Evolutionary conservation across 352 stramenopile genomes (phyloP).

Genomic region (Phytophthora boehmeriae): DNA sequence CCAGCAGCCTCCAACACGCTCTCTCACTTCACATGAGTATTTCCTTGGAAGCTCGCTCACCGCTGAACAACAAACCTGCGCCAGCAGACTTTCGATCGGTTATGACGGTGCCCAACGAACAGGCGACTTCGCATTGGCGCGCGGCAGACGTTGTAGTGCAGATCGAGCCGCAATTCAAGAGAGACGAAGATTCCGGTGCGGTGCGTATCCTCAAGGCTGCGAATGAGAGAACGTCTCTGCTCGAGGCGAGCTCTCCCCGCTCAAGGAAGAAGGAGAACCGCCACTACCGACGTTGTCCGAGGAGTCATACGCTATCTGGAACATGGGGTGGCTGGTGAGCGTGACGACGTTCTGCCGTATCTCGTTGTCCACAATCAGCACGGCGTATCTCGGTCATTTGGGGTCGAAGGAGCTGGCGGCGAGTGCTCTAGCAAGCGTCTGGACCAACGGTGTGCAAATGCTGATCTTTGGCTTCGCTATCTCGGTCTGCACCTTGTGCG

Average conservation of each 20-base stretch:
- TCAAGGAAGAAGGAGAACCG: constrained; percentile 27
- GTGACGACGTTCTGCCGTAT: constrained; percentile 82
- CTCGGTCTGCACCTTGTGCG: constrained; percentile 80
- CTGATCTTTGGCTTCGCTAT: constrained; percentile 82
- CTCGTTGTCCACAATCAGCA: constrained; percentile 78
- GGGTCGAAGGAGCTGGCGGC: constrained; percentile 78
- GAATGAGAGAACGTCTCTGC: constrained; percentile 24
- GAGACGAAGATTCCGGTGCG: neutral
- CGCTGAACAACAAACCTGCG: constrained; percentile 9
- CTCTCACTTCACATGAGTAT: constrained; percentile 18
- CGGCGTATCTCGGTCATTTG: constrained; percentile 78
- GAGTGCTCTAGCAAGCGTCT: constrained; percentile 75
- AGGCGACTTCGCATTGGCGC: constrained; percentile 17
- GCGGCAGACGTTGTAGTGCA: constrained; percentile 16
- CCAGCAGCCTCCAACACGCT: too few species aligned
- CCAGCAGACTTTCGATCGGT: neutral
- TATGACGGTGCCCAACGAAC: constrained; percentile 23
- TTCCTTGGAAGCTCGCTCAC: constrained; percentile 1
- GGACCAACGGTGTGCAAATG: constrained; percentile 83
- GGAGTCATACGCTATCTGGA: constrained; percentile 75
- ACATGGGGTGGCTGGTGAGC: constrained; percentile 86
- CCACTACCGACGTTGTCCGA: constrained; percentile 43
- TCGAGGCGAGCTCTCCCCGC: constrained; percentile 10
- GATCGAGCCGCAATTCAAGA: constrained; percentile 14
- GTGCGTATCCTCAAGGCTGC: constrained; percentile 11